Percentiles rank a stretch among this genome's conserved stretches.
phyloP scores from a whole-genome alignment of 2,329 filamentous ascomycete species.

The Tricladium varicosporioides region DNA sequence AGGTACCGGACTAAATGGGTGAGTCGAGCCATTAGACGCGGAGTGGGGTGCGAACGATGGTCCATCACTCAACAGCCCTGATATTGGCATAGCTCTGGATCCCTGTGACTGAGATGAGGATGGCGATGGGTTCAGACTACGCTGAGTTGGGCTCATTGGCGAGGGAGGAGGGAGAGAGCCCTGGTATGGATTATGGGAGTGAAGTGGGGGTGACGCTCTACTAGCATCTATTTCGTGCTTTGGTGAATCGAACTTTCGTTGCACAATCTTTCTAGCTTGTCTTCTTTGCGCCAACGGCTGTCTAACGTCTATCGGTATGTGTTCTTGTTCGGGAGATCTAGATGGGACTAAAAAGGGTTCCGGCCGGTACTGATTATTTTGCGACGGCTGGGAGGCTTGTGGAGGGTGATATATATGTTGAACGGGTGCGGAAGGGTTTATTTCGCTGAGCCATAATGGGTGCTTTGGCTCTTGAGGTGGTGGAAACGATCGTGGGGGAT shows the following conservation, averaged over 20 bases:
- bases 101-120: conserved; percentile 9
- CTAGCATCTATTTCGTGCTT: conserved; percentile 10
- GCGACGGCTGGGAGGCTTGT: conserved; percentile 9
- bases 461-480: conserved; percentile 16
- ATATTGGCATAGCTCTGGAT: conserved; percentile 24
- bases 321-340: not conserved
- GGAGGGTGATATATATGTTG: conserved; percentile 16
- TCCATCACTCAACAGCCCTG: conserved; percentile 22
- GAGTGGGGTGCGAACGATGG: conserved; percentile 11
- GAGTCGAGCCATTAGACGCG: conserved; percentile 6
- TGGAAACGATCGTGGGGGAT: conserved; percentile 11
- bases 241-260: conserved; percentile 17
- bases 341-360: conserved; percentile 9
- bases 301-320: not conserved
- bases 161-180: not conserved
- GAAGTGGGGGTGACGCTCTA: not conserved
- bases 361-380: conserved; percentile 6
- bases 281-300: conserved; percentile 14
- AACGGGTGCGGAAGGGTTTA: conserved; percentile 14
- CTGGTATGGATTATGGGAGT: not conserved
- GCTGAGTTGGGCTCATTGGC: not conserved
- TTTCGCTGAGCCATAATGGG: conserved; percentile 14
- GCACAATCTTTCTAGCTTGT: conserved; percentile 21
- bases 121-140: not conserved
- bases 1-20: conserved; percentile 14